Percentiles rank a stretch among this genome's conserved stretches.
phyloP scores from a whole-genome alignment of 306 rosid genomes.

The Ormosia semicastrata region DNA sequence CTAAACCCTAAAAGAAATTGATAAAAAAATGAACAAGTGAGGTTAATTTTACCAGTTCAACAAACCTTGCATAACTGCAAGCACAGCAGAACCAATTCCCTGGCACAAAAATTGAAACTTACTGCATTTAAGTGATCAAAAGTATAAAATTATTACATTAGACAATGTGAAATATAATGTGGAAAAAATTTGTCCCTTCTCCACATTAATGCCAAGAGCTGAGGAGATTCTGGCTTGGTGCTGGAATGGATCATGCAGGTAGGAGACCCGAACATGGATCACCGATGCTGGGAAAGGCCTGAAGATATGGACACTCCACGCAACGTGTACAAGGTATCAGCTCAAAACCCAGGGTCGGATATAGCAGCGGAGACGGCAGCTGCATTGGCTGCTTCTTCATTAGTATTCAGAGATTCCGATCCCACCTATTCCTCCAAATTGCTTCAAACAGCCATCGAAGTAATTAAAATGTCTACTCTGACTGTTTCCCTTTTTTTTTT shows the following conservation, averaged over 20 bases:
- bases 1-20: too few relatives aligned
- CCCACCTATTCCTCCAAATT: slow-evolving; percentile 62
- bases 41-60: too few relatives aligned
- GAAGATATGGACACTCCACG: slow-evolving; percentile 94
- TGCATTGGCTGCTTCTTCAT: slow-evolving; percentile 84
- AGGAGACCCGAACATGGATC: slow-evolving; percentile 81
- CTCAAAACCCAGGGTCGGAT: slow-evolving; percentile 85
- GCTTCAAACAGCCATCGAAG: slow-evolving; percentile 71
- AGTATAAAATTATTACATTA: too few relatives aligned
- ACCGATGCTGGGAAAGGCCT: slow-evolving; percentile 90
- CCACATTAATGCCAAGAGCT: neutral
- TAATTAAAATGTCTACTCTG: slow-evolving; percentile 2
- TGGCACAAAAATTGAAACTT: too few relatives aligned
- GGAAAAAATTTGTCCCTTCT: too few relatives aligned
- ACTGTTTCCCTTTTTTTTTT: neutral
- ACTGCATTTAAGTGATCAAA: too few relatives aligned
- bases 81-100: too few relatives aligned
- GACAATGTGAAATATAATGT: neutral
- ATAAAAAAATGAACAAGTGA: too few relatives aligned
- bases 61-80: too few relatives aligned
- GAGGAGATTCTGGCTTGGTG: neutral
- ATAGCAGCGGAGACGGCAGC: slow-evolving; percentile 92
- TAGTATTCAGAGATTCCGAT: slow-evolving; percentile 72
- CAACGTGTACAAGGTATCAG: slow-evolving; percentile 62
- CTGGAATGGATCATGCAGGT: slow-evolving; percentile 45